Conservation (phyloP, 495 filamentous ascomycete genomes). For the Annulohypoxylon stygium region DNA sequence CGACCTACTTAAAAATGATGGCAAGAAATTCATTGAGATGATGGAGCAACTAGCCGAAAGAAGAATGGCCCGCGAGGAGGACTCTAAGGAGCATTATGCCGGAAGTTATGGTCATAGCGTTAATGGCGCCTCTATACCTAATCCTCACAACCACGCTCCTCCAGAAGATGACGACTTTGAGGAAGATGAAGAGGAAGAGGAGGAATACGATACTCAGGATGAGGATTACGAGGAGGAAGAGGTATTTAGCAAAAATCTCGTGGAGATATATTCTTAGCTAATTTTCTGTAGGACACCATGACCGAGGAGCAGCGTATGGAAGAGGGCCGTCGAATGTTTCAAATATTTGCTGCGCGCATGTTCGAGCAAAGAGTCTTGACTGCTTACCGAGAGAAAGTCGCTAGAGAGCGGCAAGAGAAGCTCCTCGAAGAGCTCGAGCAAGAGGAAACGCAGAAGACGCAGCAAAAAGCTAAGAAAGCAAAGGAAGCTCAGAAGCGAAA, state of each 20-base stretch:
- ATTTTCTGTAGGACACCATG: conserved; percentile 82
- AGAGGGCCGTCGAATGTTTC: conserved; percentile 98
- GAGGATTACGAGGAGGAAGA: conserved; percentile 92
- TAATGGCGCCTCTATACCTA: conserved; percentile 58
- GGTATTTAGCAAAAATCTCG: conserved; percentile 62
- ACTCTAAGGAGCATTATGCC: conserved; percentile 78
- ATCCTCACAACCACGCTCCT: conserved; percentile 63
- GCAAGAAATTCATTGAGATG: conserved; percentile 99
- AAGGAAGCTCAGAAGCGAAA: conserved; percentile 94
- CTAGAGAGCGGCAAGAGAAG: conserved; percentile 89
- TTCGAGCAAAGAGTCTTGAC: conserved; percentile 97
- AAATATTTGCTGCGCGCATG: conserved; percentile 99
- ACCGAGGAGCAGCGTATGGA: conserved; percentile 99
- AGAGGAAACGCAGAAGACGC: conserved; percentile 77
- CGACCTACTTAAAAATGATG: conserved; percentile 98
- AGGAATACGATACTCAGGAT: conserved; percentile 88
- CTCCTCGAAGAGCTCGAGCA: conserved; percentile 92
- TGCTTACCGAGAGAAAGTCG: conserved; percentile 97
- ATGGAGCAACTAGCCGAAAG: conserved; percentile 99
- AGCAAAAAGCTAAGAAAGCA: conserved; percentile 91
- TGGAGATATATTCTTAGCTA: conserved; percentile 41
- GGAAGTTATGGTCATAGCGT: conserved; percentile 69
- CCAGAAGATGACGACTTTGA: conserved; percentile 81
- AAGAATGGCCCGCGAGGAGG: conserved; percentile 95
- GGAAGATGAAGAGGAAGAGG: conserved; percentile 86